These are phyloP conservation scores for Phytopythium delawarense DNA, from an alignment of 352 stramenopile genomes.

Conservation along the genomic window DNA sequence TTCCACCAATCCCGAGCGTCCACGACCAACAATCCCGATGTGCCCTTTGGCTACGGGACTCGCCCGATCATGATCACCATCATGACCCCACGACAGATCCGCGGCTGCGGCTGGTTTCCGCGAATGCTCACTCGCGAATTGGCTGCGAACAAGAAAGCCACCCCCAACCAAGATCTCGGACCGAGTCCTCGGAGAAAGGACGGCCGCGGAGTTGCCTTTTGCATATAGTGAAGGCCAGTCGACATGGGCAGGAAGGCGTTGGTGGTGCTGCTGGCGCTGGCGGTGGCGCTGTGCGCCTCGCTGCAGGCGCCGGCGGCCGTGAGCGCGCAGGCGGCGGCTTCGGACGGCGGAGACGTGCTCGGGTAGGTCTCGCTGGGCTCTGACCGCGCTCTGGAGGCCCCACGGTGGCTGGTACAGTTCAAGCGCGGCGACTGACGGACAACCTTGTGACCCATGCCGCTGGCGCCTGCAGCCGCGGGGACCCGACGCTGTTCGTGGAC, in stretches of 20 bases:
- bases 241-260: slow-evolving; percentile 8
- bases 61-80: not conserved
- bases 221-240: not conserved
- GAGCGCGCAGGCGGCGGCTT: slow-evolving; percentile 24
- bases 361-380: slow-evolving; percentile 22
- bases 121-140: slow-evolving; percentile 7
- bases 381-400: not conserved
- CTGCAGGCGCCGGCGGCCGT: slow-evolving; percentile 17
- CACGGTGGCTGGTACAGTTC: slow-evolving; percentile 1
- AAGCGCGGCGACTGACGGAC: not conserved
- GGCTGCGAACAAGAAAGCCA: not conserved
- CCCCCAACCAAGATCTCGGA: not conserved
- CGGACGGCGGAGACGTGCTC: slow-evolving; percentile 31
- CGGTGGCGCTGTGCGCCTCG: slow-evolving; percentile 26
- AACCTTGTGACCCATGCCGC: not conserved
- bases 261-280: slow-evolving; percentile 35
- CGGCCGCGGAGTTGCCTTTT: not conserved
- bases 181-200: slow-evolving; percentile 1
- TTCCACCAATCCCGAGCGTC: slow-evolving; percentile 1
- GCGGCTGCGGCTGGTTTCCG: not conserved
- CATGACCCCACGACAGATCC: not conserved
- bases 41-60: not conserved
- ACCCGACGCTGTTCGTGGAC: slow-evolving; percentile 34
- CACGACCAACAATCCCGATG: not conserved
- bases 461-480: slow-evolving; percentile 17